A percentile compares a stretch with the other conserved stretches of the same genome.
Evolutionary conservation across 2,329 filamentous ascomycete genomes (phyloP).

Genomic region (Aspergillus eucalypticola): DNA sequence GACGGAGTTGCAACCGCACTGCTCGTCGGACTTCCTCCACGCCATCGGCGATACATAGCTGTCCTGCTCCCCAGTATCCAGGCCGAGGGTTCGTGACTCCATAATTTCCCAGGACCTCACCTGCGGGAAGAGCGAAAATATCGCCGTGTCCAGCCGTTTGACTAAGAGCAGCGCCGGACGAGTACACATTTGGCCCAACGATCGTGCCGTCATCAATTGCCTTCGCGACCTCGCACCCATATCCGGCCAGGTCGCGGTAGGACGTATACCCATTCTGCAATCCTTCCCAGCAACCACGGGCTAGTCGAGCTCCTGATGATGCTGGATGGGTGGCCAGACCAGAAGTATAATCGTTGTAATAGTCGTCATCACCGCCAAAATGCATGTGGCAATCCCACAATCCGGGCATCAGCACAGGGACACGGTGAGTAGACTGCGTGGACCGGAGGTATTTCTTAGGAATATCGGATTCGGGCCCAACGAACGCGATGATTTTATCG

Average conservation of each 20-base stretch:
- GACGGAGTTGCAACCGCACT: background rate
- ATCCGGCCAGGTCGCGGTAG: slow-evolving; percentile 2
- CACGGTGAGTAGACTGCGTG: background rate
- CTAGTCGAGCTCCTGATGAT: background rate
- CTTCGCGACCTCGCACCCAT: background rate
- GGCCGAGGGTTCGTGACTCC: background rate
- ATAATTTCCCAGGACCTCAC: background rate
- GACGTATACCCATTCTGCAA: slow-evolving; percentile 5
- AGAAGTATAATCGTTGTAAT: slow-evolving; percentile 3
- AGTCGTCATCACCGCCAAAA: background rate
- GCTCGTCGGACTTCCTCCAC: slow-evolving; percentile 2
- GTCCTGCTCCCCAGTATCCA: background rate
- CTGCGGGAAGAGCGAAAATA: slow-evolving; percentile 1
- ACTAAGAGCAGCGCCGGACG: background rate
- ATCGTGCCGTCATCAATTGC: slow-evolving; percentile 1
- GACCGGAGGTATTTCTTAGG: slow-evolving; percentile 2
- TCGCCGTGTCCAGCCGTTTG: slow-evolving; percentile 2
- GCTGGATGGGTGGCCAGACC: background rate
- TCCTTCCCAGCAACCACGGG: slow-evolving; percentile 1
- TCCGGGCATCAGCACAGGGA: background rate
- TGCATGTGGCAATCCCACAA: slow-evolving; percentile 6
- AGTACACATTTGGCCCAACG: slow-evolving; percentile 1
- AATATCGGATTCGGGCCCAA: background rate
- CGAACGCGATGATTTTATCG: background rate
- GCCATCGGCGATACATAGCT: slow-evolving; percentile 1